Evolutionary conservation across 257 asterid genomes (phyloP).

Genomic region (Rehmannia glutinosa): DNA sequence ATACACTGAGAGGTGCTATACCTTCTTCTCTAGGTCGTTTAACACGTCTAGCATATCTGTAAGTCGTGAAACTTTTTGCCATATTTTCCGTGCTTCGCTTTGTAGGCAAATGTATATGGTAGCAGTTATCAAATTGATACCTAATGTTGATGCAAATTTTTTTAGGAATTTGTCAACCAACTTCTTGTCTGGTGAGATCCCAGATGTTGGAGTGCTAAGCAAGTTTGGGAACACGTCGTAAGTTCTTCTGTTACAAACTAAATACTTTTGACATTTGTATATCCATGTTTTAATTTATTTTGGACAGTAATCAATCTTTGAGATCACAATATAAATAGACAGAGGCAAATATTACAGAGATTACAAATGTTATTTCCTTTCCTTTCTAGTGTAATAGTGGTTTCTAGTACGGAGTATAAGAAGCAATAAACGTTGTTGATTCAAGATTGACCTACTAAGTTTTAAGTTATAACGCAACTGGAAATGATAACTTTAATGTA

Average conservation of each 20-base stretch:
- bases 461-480: too few species aligned
- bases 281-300: not conserved
- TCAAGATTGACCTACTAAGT: too few species aligned
- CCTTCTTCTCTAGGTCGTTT: conserved; percentile 87
- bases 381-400: too few species aligned
- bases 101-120: not conserved
- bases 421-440: too few species aligned
- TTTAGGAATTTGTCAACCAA: conserved; percentile 81
- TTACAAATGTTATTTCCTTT: too few species aligned
- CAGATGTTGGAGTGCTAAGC: conserved; percentile 87
- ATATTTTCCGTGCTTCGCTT: not conserved
- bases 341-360: too few species aligned
- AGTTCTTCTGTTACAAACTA: conserved; percentile 28
- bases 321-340: not conserved
- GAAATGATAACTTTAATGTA: too few species aligned
- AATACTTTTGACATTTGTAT: not conserved
- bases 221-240: conserved; percentile 74
- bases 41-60: conserved; percentile 63
- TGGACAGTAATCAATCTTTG: not conserved
- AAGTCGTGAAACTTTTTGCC: conserved; percentile 28
- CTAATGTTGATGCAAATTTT: not conserved
- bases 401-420: too few species aligned
- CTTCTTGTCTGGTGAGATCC: conserved; percentile 94
- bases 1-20: conserved; percentile 81
- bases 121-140: not conserved